Evolutionary conservation across 2,329 filamentous ascomycete species (phyloP).

Genomic region (Botrytis deweyae): DNA sequence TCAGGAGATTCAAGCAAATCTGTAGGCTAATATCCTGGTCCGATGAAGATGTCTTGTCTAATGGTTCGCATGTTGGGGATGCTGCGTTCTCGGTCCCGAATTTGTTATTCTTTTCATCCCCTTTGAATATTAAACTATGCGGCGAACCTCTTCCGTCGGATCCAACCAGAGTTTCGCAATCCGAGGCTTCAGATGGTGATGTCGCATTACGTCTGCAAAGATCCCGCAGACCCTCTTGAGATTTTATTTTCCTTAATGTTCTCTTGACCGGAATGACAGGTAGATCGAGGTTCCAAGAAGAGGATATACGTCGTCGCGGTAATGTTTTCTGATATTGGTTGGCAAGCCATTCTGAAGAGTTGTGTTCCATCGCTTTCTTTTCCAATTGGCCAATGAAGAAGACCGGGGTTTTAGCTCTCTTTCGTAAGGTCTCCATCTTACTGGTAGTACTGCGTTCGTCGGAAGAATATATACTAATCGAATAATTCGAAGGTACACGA

Average conservation of each 20-base stretch:
- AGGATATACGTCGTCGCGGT: constrained; percentile 22
- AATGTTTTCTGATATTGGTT: constrained; percentile 32
- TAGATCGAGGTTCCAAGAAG: constrained; percentile 10
- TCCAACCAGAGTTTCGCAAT: constrained; percentile 25
- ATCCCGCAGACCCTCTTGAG: constrained; percentile 35
- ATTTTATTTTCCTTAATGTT: constrained; percentile 36
- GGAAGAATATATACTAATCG: constrained; percentile 25
- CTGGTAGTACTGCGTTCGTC: constrained; percentile 7
- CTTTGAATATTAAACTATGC: not conserved
- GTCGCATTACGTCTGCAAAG: constrained; percentile 25
- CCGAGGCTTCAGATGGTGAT: constrained; percentile 17
- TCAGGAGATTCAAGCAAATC: constrained; percentile 36
- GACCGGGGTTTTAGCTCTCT: constrained; percentile 35
- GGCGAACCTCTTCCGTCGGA: constrained; percentile 24
- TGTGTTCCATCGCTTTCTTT: constrained; percentile 20
- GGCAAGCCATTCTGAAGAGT: constrained; percentile 31
- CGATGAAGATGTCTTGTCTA: constrained; percentile 5
- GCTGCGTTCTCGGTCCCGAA: not conserved
- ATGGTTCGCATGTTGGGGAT: not conserved
- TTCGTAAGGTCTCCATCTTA: constrained; percentile 17
- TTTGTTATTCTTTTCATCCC: not conserved
- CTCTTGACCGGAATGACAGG: constrained; percentile 21
- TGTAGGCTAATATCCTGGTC: constrained; percentile 33
- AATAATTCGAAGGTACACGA: constrained; percentile 19
- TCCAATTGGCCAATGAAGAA: constrained; percentile 36